A percentile compares a stretch with the other conserved stretches of the same genome.
Evolutionary conservation across 768 basidiomycete species (phyloP).

Genomic region (Leccinellum luteum): DNA sequence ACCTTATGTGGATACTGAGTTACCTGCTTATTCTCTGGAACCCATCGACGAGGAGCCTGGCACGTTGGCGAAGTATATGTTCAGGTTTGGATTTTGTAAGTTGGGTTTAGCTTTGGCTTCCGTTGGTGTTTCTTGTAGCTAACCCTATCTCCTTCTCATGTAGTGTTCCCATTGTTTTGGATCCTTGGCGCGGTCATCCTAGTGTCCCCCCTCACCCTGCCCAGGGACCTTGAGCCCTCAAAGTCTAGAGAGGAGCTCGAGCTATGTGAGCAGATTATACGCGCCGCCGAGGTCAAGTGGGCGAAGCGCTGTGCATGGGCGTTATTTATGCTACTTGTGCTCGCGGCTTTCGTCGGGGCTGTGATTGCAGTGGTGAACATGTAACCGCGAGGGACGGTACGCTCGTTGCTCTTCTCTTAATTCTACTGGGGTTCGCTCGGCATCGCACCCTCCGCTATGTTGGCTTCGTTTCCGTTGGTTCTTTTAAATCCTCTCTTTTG

Average conservation of each 20-base stretch:
- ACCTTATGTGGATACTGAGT: constrained; percentile 30
- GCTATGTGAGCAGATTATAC: constrained; percentile 31
- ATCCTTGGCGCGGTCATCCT: constrained; percentile 40
- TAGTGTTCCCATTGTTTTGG: constrained; percentile 54
- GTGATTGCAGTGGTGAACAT: neutral
- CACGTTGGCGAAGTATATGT: constrained; percentile 47
- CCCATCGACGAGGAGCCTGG: constrained; percentile 33
- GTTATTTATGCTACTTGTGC: neutral
- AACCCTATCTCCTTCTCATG: neutral
- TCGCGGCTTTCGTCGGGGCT: neutral
- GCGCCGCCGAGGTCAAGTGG: constrained; percentile 41
- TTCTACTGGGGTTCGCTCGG: neutral
- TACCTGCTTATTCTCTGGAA: constrained; percentile 33
- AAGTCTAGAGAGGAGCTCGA: constrained; percentile 38
- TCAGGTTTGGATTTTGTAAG: constrained; percentile 51
- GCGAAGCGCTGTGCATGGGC: constrained; percentile 33
- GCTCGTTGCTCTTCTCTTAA: neutral
- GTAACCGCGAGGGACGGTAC: neutral
- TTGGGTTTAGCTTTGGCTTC: constrained; percentile 1
- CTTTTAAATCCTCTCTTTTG: neutral
- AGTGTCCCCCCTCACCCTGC: constrained; percentile 38
- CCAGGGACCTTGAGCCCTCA: constrained; percentile 24
- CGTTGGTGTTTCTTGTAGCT: neutral
- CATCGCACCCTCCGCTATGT: neutral
- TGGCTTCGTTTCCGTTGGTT: neutral